A percentile compares a stretch with the other conserved stretches of the same genome.
Conservation (phyloP, 257 asterid species). For the Haberlea rhodopensis region DNA sequence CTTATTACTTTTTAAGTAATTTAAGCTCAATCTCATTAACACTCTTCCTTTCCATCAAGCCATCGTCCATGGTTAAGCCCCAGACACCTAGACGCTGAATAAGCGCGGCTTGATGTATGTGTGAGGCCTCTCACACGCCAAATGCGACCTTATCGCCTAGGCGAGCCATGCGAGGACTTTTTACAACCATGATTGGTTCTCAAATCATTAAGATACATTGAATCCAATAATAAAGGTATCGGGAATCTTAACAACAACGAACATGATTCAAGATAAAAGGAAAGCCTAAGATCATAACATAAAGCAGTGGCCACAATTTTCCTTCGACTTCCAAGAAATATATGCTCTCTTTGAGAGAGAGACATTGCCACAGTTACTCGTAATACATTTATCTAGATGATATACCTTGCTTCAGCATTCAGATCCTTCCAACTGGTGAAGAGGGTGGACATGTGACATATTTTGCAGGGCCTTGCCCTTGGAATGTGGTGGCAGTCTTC, state of each 20-base stretch:
- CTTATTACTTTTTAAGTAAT: too few relatives aligned
- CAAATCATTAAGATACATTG: too few relatives aligned
- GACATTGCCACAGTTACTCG: constrained; percentile 18
- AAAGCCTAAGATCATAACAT: constrained; percentile 3
- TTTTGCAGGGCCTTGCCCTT: constrained; percentile 49
- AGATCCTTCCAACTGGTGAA: constrained; percentile 91
- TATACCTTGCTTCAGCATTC: constrained; percentile 8
- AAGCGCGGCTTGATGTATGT: too few relatives aligned
- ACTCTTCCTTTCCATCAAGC: too few relatives aligned
- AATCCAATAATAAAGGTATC: neutral
- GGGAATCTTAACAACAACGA: too few relatives aligned
- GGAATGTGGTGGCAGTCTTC: constrained; percentile 30
- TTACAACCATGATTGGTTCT: too few relatives aligned
- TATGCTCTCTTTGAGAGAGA: constrained; percentile 39
- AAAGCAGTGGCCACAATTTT: constrained; percentile 15
- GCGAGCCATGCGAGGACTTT: too few relatives aligned
- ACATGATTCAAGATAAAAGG: neutral
- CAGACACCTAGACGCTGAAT: too few relatives aligned
- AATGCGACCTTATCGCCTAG: too few relatives aligned
- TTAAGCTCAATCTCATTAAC: too few relatives aligned
- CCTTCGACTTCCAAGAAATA: constrained; percentile 8
- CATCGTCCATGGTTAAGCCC: too few relatives aligned
- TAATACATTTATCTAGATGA: constrained; percentile 20
- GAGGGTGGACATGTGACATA: constrained; percentile 69
- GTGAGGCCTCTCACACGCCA: too few relatives aligned